phyloP scores from a whole-genome alignment of 305 asterid genomes.

The Caryopteris hybrid region DNA sequence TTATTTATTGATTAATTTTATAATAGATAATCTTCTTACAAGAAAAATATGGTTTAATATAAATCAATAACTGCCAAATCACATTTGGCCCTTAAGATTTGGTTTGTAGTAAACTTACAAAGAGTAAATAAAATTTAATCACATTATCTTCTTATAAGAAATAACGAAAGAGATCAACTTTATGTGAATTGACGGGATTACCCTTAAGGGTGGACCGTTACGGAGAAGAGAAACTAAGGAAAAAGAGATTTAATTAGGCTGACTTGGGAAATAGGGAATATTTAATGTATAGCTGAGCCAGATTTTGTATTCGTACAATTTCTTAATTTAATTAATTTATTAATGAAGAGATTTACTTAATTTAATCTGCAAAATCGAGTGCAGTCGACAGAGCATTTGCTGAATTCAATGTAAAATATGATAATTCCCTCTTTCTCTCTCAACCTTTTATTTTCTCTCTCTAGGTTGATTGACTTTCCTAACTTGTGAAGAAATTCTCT shows the following conservation, averaged over 20 bases:
- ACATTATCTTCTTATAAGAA: no score
- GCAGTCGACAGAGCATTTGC: conserved; percentile 17
- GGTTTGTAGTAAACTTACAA: no score
- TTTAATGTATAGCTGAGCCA: conserved; percentile 10
- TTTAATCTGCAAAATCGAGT: conserved; percentile 26
- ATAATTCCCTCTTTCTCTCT: conserved; percentile 9
- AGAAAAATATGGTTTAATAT: no score
- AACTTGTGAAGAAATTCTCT: background rate
- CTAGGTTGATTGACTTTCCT: conserved; percentile 53
- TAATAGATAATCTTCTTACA: no score
- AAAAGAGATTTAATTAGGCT: conserved; percentile 14
- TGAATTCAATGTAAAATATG: conserved; percentile 19
- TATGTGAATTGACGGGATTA: background rate
- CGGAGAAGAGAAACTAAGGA: conserved; percentile 6
- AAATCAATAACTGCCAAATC: no score
- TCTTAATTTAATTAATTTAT: conserved; percentile 10
- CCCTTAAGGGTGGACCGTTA: conserved; percentile 20
- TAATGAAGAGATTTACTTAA: conserved; percentile 15
- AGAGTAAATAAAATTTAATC: no score
- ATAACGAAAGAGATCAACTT: no score
- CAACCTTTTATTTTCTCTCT: conserved; percentile 22
- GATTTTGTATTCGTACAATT: conserved; percentile 17
- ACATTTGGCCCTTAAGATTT: no score
- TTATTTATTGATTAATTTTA: no score
- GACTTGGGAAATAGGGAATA: conserved; percentile 17